These are phyloP conservation scores for Bonia amplexicaulis DNA, from an alignment of 176 grass and related monocot species.

Conservation along the genomic window DNA sequence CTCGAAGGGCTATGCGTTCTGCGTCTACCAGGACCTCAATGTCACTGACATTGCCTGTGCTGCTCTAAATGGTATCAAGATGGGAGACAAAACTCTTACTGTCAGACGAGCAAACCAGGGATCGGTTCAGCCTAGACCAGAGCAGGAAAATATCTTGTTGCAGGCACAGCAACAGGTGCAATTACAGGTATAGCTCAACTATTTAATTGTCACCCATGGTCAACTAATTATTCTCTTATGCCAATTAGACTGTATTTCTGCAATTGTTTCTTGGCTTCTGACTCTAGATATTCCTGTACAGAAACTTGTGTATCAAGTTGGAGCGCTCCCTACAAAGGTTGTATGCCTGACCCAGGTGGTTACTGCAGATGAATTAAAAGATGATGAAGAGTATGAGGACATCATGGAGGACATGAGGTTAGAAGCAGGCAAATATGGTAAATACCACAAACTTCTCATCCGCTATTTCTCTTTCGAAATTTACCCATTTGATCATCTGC, in stretches of 20 bases:
- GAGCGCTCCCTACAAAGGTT: slow-evolving; percentile 77
- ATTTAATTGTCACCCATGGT: neutral
- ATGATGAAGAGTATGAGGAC: slow-evolving; percentile 93
- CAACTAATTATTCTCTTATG: slow-evolving; percentile 4
- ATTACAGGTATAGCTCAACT: slow-evolving; percentile 59
- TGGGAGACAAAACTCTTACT: slow-evolving; percentile 99
- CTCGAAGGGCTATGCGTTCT: slow-evolving; percentile 98
- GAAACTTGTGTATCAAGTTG: slow-evolving; percentile 98
- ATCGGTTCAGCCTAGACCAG: slow-evolving; percentile 75
- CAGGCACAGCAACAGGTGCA: slow-evolving; percentile 98
- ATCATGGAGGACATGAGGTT: slow-evolving; percentile 98
- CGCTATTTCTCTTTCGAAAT: slow-evolving; percentile 5
- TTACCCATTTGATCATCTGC: slow-evolving; percentile 8
- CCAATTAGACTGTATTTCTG: neutral
- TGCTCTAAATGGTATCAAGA: slow-evolving; percentile 97
- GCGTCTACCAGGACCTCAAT: slow-evolving; percentile 85
- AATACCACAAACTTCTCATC: neutral
- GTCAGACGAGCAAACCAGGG: slow-evolving; percentile 94
- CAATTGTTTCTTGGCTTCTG: neutral
- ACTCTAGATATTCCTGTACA: slow-evolving; percentile 26
- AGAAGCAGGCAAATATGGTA: slow-evolving; percentile 96
- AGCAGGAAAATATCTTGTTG: slow-evolving; percentile 87
- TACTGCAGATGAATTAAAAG: slow-evolving; percentile 71
- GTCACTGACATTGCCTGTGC: slow-evolving; percentile 97
- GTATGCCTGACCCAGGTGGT: slow-evolving; percentile 88